phyloP scores from a whole-genome alignment of 352 stramenopile species.

The Phytopythium boreale region DNA sequence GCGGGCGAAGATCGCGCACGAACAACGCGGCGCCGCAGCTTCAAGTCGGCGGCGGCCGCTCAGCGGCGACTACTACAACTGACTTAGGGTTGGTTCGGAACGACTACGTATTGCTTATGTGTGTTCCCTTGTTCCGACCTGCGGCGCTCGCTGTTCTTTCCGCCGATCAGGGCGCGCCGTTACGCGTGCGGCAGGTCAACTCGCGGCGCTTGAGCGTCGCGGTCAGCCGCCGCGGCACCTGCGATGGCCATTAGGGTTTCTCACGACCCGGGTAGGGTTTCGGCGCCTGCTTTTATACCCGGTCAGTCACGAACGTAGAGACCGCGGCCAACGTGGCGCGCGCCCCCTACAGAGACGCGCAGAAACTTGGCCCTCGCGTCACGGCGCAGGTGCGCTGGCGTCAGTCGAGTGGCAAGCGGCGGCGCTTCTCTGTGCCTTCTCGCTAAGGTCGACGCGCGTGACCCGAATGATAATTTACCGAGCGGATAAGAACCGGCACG shows the following conservation, averaged over 20 bases:
- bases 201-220: no score
- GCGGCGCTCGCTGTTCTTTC: background rate
- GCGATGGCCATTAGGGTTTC: background rate
- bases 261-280: no score
- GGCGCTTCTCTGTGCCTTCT: background rate
- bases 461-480: background rate
- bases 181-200: background rate
- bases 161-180: background rate
- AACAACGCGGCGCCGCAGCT: background rate
- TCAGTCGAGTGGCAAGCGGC: background rate
- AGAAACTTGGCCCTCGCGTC: background rate
- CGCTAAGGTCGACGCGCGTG: no score
- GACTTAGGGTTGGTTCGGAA: no score
- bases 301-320: no score
- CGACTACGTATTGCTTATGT: no score
- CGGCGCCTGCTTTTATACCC: no score
- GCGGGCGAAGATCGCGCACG: background rate
- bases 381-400: background rate
- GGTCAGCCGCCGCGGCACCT: no score
- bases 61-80: no score
- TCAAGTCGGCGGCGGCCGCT: background rate
- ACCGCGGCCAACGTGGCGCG: no score
- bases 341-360: no score
- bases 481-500: background rate
- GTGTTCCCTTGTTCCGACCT: background rate